Conservation (phyloP, 2,329 filamentous ascomycete species). For the Cladosporium cucumerinum region DNA sequence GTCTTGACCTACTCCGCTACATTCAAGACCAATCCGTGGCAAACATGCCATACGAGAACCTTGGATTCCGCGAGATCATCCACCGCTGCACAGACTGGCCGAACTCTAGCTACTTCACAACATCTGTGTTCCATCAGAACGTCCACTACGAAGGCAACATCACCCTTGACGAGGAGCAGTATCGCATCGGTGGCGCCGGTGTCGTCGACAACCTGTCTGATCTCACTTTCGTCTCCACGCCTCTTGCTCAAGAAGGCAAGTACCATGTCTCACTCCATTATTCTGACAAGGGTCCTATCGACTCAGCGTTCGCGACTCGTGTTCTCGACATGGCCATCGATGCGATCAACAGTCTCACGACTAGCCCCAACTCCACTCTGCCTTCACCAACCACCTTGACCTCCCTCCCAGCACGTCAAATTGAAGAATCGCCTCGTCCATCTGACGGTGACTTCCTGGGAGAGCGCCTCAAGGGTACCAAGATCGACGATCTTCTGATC, state of each 20-base stretch:
- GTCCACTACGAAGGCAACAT: slow-evolving; percentile 16
- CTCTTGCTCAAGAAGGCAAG: slow-evolving; percentile 11
- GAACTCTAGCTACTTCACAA: slow-evolving; percentile 10
- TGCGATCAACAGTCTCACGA: slow-evolving; percentile 9
- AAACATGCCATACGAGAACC: slow-evolving; percentile 16
- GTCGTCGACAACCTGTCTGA: slow-evolving; percentile 13
- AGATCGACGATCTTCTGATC: slow-evolving; percentile 4
- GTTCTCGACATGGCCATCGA: slow-evolving; percentile 15
- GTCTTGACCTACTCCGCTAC: slow-evolving; percentile 12
- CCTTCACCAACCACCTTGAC: slow-evolving; percentile 12
- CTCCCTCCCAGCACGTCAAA: slow-evolving; percentile 2
- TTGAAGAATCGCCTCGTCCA: slow-evolving; percentile 7
- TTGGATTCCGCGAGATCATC: slow-evolving; percentile 15
- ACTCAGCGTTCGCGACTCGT: background rate
- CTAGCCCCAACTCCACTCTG: slow-evolving; percentile 5
- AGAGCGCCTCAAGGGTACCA: slow-evolving; percentile 11
- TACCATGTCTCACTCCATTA: slow-evolving; percentile 12
- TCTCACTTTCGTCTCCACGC: slow-evolving; percentile 12
- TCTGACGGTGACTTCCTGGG: slow-evolving; percentile 12
- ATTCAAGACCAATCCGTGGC: slow-evolving; percentile 11
- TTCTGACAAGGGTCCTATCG: slow-evolving; percentile 13
- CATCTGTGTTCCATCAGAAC: slow-evolving; percentile 14
- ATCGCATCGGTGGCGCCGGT: slow-evolving; percentile 13
- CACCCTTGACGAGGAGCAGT: slow-evolving; percentile 10
- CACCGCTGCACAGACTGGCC: slow-evolving; percentile 12